Conservation (phyloP, 2,329 filamentous ascomycete genomes). For the Colletotrichum melonis region DNA sequence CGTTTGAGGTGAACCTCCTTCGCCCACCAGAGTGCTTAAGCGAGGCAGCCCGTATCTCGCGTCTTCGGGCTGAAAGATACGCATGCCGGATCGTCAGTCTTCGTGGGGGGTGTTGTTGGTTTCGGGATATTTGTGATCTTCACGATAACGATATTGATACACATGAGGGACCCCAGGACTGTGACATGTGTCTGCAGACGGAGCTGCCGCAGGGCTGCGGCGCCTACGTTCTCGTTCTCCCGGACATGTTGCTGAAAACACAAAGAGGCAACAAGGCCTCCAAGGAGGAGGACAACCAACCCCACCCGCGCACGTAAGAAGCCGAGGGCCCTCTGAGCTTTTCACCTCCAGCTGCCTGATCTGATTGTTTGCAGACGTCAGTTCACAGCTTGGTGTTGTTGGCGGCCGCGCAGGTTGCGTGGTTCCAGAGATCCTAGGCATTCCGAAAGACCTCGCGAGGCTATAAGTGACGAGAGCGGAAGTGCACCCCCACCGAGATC, state of each 20-base stretch:
- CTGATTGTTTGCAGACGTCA: constrained; percentile 10
- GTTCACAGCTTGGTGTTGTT: not conserved
- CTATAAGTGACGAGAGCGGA: not conserved
- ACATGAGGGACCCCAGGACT: not conserved
- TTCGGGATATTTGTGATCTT: not conserved
- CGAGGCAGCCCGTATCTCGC: not conserved
- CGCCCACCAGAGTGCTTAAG: not conserved
- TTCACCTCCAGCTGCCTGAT: not conserved
- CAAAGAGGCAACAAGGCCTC: constrained; percentile 19
- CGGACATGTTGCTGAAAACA: constrained; percentile 25
- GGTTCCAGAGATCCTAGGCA: not conserved
- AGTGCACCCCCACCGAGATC: not conserved
- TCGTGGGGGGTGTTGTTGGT: not conserved
- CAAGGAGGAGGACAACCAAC: not conserved
- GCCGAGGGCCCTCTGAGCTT: constrained; percentile 17
- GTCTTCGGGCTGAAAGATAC: constrained; percentile 6
- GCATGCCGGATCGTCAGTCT: not conserved
- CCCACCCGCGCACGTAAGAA: constrained; percentile 25
- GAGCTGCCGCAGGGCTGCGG: constrained; percentile 24
- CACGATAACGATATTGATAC: constrained; percentile 1
- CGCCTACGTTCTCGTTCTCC: not conserved
- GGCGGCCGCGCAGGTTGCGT: not conserved
- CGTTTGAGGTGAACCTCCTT: not conserved
- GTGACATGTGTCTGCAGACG: constrained; percentile 7
- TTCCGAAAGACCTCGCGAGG: not conserved